Evolutionary conservation across 768 basidiomycete species (phyloP).

Genomic region (Coprinopsis sp.): DNA sequence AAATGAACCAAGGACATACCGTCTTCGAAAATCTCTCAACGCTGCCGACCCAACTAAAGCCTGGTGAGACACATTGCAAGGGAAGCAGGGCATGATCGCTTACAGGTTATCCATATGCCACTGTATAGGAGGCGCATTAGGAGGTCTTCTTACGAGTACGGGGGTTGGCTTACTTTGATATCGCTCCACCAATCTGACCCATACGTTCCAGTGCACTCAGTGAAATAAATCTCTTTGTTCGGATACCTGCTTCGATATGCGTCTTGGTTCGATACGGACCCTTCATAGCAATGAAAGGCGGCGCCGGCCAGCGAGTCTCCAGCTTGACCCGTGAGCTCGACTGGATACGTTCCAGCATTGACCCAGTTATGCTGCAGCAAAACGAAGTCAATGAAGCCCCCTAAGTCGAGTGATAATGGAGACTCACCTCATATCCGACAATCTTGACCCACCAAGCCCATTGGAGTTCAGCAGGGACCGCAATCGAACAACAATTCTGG

Average conservation of each 20-base stretch:
- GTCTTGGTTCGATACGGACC: slow-evolving; percentile 48
- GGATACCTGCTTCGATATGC: slow-evolving; percentile 53
- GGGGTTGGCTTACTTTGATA: slow-evolving; percentile 50
- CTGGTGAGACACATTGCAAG: too few species aligned
- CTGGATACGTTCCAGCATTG: slow-evolving; percentile 58
- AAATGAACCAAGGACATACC: slow-evolving; percentile 29
- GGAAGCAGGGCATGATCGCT: too few species aligned
- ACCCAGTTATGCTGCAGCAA: slow-evolving; percentile 63
- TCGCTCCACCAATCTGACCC: slow-evolving; percentile 78
- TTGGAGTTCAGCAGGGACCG: slow-evolving; percentile 59
- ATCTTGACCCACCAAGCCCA: slow-evolving; percentile 58
- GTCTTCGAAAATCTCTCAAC: slow-evolving; percentile 28
- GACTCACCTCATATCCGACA: slow-evolving; percentile 43
- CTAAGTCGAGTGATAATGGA: neutral
- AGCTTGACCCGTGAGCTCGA: slow-evolving; percentile 52
- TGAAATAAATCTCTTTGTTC: slow-evolving; percentile 49
- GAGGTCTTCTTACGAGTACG: neutral
- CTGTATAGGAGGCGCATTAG: slow-evolving; percentile 29
- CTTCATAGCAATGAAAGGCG: slow-evolving; percentile 70
- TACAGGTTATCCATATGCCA: slow-evolving; percentile 67
- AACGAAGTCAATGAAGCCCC: neutral
- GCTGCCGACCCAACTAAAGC: slow-evolving; percentile 31
- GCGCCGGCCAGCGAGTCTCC: slow-evolving; percentile 57
- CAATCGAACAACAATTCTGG: slow-evolving; percentile 50
- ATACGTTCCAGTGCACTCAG: slow-evolving; percentile 62